phyloP scores from a whole-genome alignment of 2,329 filamentous ascomycete genomes.

The Alternaria longipes region DNA sequence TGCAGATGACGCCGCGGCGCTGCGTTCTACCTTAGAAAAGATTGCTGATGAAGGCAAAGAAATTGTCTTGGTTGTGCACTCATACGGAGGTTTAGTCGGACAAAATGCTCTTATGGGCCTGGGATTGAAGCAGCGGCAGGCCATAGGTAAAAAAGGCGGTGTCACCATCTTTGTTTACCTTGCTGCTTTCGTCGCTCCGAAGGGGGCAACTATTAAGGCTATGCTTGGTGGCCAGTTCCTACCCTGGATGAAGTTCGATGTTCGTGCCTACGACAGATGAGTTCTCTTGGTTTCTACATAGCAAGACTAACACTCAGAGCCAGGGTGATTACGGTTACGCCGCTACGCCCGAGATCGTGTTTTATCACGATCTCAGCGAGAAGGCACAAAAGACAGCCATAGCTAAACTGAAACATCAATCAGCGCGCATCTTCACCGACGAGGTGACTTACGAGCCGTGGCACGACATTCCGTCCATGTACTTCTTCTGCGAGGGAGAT shows the following conservation, averaged over 20 bases:
- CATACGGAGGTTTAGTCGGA: conserved; percentile 11
- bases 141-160: conserved; percentile 4
- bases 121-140: conserved; percentile 1
- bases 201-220: conserved; percentile 1
- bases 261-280: background rate
- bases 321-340: conserved; percentile 5
- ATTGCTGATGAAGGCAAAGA: conserved; percentile 9
- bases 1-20: conserved; percentile 1
- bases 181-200: conserved; percentile 8
- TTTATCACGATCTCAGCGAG: conserved; percentile 5
- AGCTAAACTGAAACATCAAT: conserved; percentile 3
- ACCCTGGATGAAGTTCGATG: conserved; percentile 11
- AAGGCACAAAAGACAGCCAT: conserved; percentile 1
- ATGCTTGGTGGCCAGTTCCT: conserved; percentile 8
- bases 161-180: conserved; percentile 11
- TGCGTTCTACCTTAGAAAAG: conserved; percentile 4
- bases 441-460: conserved; percentile 11
- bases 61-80: conserved; percentile 7
- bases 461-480: conserved; percentile 7
- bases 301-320: background rate
- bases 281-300: background rate
- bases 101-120: conserved; percentile 5
- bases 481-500: conserved; percentile 8
- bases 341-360: background rate
- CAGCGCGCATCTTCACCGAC: conserved; percentile 7